Evolutionary conservation across 2,329 filamentous ascomycete species (phyloP), one percentile per base, ranked within the genome.

Genomic region (Colletotrichum truncatum): DNA sequence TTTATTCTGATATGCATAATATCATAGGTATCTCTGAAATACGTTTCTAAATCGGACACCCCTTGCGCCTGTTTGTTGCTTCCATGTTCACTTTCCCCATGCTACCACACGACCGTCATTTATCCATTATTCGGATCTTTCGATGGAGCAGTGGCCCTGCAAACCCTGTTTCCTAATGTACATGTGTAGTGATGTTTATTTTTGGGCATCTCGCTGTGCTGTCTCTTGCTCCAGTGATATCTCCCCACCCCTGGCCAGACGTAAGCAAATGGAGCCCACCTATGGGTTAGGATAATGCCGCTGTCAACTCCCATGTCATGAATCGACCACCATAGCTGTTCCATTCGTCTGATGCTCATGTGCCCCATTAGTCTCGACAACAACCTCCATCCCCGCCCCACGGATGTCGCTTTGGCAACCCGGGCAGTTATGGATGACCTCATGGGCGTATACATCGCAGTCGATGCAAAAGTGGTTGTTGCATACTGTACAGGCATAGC

Each of bases 391-490:
- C 38, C 38, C 46, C 57, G 64, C 65, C 36, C 70, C 74, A 18
- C 81, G 73, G 4, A 78, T 80, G 61, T 82, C 81, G 72, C 85
- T 86, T 77, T 88, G 91, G 76, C 96, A 99, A 0, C 95, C 95
- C 0, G 96, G 94, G 73, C 96, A 99, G 78, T 98, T 98, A 76
- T 99, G 95, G 54, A 97, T 87, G 11, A 97, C 89, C 80, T 98
- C 94, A 76, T 99, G 96, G 23, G 93, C 92, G 80, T 96, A 98
- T 23, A 98, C 89, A 77, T 99, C 96, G 77, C 96, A 99, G 76
- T 99, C 96, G 69, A 99, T 97, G 82, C 96, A 99, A 76, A 98
- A 99, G 79, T 98, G 95, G 65, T 92, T 90, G 3, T 86, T 80
- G 77, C 96, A 99, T n/a, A 91, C 89, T 70, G 91, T 87, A 76